phyloP scores from a whole-genome alignment of 306 rosid species.

The Cucurbita ficifolia region DNA sequence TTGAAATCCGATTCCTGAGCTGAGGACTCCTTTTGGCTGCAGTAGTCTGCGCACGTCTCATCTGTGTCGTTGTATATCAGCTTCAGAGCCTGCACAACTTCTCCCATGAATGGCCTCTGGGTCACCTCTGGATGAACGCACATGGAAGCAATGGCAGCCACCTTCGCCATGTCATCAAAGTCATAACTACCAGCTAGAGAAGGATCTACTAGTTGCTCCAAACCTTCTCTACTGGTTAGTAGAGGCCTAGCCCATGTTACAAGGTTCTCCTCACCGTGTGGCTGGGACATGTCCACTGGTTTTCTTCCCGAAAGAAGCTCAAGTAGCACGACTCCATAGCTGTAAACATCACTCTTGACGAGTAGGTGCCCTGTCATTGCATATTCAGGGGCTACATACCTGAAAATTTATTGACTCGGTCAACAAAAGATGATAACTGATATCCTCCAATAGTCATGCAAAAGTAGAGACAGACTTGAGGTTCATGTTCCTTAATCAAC shows the following conservation, averaged over 20 bases:
- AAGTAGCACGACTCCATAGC: slow-evolving; percentile 91
- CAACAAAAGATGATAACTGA: not conserved
- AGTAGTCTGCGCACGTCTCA: slow-evolving; percentile 63
- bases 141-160: slow-evolving; percentile 91
- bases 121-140: slow-evolving; percentile 81
- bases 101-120: slow-evolving; percentile 93
- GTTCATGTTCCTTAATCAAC: not conserved
- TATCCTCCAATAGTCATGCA: not conserved
- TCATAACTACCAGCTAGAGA: slow-evolving; percentile 63
- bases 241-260: slow-evolving; percentile 88
- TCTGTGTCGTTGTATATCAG: slow-evolving; percentile 61
- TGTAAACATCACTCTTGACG: slow-evolving; percentile 92
- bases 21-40: slow-evolving; percentile 59
- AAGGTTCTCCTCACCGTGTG: slow-evolving; percentile 69
- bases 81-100: slow-evolving; percentile 95
- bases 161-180: slow-evolving; percentile 80
- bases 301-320: slow-evolving; percentile 90
- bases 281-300: slow-evolving; percentile 87
- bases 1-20: slow-evolving; percentile 53
- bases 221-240: slow-evolving; percentile 58
- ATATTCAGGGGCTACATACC: slow-evolving; percentile 97
- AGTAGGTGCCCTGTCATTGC: slow-evolving; percentile 97
- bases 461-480: not conserved
- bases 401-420: slow-evolving; percentile 19
- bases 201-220: slow-evolving; percentile 76